phyloP scores from a whole-genome alignment of 1,284 basidiomycete species.

The Ustilago trichophora region DNA sequence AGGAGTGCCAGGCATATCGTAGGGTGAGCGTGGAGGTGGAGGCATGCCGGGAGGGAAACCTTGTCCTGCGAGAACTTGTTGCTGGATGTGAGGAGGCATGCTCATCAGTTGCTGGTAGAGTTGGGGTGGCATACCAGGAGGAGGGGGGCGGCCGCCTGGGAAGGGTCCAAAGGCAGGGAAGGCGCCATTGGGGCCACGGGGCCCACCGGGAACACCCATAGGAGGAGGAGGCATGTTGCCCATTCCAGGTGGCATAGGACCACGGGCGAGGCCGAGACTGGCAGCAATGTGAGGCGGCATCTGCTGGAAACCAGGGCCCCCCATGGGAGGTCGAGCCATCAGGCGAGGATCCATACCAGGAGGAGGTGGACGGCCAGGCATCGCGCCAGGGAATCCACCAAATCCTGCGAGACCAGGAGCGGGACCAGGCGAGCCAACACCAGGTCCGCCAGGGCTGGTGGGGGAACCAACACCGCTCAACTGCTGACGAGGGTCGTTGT shows the following conservation, averaged over 20 bases:
- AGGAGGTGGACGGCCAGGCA: constrained; percentile 33
- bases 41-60: constrained; percentile 34
- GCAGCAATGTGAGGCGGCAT: constrained; percentile 56
- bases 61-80: constrained; percentile 47
- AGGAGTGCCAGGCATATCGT: constrained; percentile 25
- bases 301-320: constrained; percentile 39
- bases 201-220: constrained; percentile 27
- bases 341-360: constrained; percentile 51
- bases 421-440: constrained; percentile 25
- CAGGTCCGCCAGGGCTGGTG: constrained; percentile 14
- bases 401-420: constrained; percentile 23
- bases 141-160: constrained; percentile 29
- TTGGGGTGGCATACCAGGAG: constrained; percentile 55
- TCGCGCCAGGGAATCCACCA: constrained; percentile 32
- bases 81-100: constrained; percentile 59
- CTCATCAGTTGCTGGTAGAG: constrained; percentile 60
- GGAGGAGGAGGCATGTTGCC: constrained; percentile 30
- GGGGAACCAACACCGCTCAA: constrained; percentile 18
- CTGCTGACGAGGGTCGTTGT: constrained; percentile 35
- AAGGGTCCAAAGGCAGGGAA: constrained; percentile 30
- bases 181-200: constrained; percentile 21
- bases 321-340: constrained; percentile 45
- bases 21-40: constrained; percentile 22
- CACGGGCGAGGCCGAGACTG: constrained; percentile 30
- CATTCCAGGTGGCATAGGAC: constrained; percentile 48